Conservation (phyloP, 2,329 filamentous ascomycete species). For the Microsporum audouinii region DNA sequence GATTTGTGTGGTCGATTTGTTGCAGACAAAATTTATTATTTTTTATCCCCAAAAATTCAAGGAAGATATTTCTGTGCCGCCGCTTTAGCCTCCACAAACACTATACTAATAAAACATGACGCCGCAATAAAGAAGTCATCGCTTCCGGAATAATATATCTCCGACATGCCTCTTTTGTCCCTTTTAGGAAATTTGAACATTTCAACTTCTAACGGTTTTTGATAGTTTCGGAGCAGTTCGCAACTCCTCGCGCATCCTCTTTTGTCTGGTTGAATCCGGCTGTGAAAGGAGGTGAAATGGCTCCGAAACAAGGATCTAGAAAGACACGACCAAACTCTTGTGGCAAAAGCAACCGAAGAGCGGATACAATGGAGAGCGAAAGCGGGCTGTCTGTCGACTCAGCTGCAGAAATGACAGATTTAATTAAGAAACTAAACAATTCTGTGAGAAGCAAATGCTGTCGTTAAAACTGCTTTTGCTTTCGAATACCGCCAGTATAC, state of each 20-base stretch:
- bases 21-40: not conserved
- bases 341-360: not conserved
- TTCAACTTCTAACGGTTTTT: not conserved
- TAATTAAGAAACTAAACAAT: conserved; percentile 12
- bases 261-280: not conserved
- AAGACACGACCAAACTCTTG: not conserved
- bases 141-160: not conserved
- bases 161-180: not conserved
- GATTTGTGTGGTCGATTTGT: not conserved
- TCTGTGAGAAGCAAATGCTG: conserved; percentile 13
- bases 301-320: not conserved
- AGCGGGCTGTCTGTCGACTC: conserved; percentile 2
- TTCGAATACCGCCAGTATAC: not conserved
- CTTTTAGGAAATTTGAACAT: not conserved
- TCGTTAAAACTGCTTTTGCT: not conserved
- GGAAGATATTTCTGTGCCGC: not conserved
- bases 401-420: conserved; percentile 4
- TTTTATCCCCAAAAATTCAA: not conserved
- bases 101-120: not conserved
- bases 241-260: not conserved
- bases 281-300: conserved; percentile 1
- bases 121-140: not conserved
- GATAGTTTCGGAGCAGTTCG: not conserved
- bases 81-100: not conserved
- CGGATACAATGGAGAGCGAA: conserved; percentile 1